Base-by-base conservation (phyloP, 1,284 basidiomycete species). In the Vanrija humicola region DNA sequence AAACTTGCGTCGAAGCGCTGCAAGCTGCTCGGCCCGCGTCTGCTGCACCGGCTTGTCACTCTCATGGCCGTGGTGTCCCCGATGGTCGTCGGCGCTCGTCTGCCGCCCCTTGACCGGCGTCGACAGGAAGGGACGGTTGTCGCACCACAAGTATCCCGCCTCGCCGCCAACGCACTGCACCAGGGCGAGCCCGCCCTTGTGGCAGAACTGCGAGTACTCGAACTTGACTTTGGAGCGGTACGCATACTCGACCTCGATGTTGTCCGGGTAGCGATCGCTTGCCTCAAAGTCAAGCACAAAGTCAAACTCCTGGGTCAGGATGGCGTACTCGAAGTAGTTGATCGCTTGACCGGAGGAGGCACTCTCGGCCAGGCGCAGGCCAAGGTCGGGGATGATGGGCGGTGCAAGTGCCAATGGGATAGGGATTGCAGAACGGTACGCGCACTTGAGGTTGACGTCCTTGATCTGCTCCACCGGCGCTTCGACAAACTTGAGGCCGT, bases 401-500 rank as follows among this genome's bases (percentile, higher is more conserved):
- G 89, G 88, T 0, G 85, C 79, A 5, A 89, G 68, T 0, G 82
- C 83, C n/a, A 92, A 81, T 0, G 80, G 83, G 49, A 94, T 82
- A 2, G 89, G 89, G 69, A 86, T 90, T 64, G 89, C 90, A 1
- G 88, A 89, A 61, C 95, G 90, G 77, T 92, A 95, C 0, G 89
- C 86, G 68, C 90, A 94, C 64, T 86, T 86, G 26, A 84, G 81
- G 28, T 83, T 82, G 54, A 93, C 85, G 65, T 92, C 89, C 70
- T 84, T 83, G 69, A 80, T 90, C 70, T 92, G 89, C 42, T 86
- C 85, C 25, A 94, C 90, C 58, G 90, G 92, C 0, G 89, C 89
- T 72, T 98, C 95, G 46, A 98, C 89, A 9, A 98, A 83, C 64
- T 87, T 90, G 53, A 98, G 80, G 1, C 95, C 95, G 64, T 94